Base-by-base conservation (phyloP, 2,329 filamentous ascomycete genomes). In the Monascus ruber region DNA sequence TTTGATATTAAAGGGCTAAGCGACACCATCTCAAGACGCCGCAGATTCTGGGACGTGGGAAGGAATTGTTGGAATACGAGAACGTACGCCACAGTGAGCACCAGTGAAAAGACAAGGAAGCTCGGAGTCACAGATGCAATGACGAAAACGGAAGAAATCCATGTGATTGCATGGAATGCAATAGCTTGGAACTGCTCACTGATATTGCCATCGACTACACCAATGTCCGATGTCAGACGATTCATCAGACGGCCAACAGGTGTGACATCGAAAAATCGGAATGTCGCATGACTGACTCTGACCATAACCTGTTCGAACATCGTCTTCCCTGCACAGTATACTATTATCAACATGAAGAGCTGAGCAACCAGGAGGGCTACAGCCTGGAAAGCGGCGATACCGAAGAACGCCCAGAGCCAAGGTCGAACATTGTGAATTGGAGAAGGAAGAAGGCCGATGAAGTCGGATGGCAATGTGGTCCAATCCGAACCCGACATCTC, bases 231-330 rank as follows among this genome's bases (percentile, higher is more conserved):
- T 0, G 87, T 94, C 43, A 95, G 71, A 5, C 88, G 77, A 58
- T 95, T 95, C 84, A 94, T 94, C 44, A 95, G 68, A 35, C 88
- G 77, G 0, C 88, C 88, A 0, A 93, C 80, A 0, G 88, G 88
- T 0, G 88, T 94, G 4, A 85, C 78, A 55, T 95, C 88, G 64
- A 94, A 91, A 60, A 88, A 95, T 1, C 86, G 78, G 63, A 95
- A 94, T 0, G 81, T 88, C 0, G 87, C 84, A 50, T 79, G 76
- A 54, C 81, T 82, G 36, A 94, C 84, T 37, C 74, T 76, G 1
- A 73, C 65, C 63, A 94, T 77, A 17, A 85, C 83, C 31, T 77
- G 71, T 44, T 69, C 69, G 61, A 94, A 94, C 36, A 95, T 74
- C 5, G 70, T 67, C 49, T 81, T 83, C 0, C 84, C 85, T 1